Evolutionary conservation across 306 rosid species (phyloP).

Genomic region (Nissolia schottii): DNA sequence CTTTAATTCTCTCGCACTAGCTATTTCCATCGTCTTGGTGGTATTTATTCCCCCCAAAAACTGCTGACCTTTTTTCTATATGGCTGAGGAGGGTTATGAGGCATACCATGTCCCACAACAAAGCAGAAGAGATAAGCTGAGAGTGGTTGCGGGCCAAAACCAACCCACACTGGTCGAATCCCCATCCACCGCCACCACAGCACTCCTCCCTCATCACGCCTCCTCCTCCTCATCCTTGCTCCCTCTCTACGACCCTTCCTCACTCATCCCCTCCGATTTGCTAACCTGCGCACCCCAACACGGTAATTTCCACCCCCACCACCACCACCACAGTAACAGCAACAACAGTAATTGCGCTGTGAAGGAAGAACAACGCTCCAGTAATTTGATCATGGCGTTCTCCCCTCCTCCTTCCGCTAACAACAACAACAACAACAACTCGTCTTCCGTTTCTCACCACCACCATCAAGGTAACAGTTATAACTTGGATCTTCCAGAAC

Average conservation of each 20-base stretch:
- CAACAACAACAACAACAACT: too few relatives aligned
- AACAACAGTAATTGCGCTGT: neutral
- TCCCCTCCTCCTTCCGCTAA: conserved; percentile 30
- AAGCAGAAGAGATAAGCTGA: conserved; percentile 84
- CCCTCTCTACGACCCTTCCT: conserved; percentile 58
- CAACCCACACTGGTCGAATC: conserved; percentile 25
- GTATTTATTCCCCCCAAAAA: too few relatives aligned
- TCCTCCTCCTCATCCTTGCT: conserved; percentile 25
- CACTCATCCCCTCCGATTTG: conserved; percentile 50
- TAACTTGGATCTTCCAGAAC: conserved; percentile 48
- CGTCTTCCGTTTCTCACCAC: conserved; percentile 32
- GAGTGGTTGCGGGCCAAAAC: conserved; percentile 43
- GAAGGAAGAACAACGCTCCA: conserved; percentile 38
- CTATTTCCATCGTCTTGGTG: neutral
- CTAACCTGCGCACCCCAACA: conserved; percentile 4
- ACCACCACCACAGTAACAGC: neutral
- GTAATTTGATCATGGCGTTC: conserved; percentile 56
- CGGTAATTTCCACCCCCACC: neutral
- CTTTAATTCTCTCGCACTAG: neutral
- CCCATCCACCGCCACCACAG: too few relatives aligned
- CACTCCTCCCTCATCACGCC: too few relatives aligned
- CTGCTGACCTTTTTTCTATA: neutral
- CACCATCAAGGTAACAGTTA: conserved; percentile 27
- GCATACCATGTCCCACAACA: conserved; percentile 89
- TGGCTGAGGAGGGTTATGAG: conserved; percentile 91